phyloP scores from a whole-genome alignment of 2,329 filamentous ascomycete genomes.

The Fusarium sterilihyphosum region DNA sequence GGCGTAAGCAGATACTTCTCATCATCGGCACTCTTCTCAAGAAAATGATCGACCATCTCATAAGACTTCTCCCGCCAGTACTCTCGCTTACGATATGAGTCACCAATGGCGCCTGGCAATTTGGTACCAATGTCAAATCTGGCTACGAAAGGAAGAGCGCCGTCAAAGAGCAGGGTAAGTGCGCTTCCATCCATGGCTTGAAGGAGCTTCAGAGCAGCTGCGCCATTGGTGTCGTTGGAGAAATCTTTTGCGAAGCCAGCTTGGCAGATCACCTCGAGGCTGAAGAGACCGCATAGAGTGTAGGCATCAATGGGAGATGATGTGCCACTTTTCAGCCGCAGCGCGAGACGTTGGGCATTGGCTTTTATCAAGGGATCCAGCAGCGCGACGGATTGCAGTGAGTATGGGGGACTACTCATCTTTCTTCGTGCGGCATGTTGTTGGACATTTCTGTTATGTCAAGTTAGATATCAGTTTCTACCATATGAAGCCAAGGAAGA shows the following conservation, averaged over 20 bases:
- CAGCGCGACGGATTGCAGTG: background rate
- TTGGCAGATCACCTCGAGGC: background rate
- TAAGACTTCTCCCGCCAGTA: background rate
- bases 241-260: background rate
- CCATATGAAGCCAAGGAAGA: accelerated
- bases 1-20: background rate
- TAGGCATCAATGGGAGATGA: background rate
- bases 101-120: background rate
- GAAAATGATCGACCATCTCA: background rate
- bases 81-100: background rate
- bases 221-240: background rate
- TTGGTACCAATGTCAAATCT: background rate
- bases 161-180: background rate
- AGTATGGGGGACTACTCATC: background rate
- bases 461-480: background rate
- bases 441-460: accelerated
- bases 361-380: accelerated
- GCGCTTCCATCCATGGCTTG: background rate
- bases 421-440: background rate
- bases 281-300: background rate
- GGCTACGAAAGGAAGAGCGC: background rate
- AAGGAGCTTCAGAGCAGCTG: background rate
- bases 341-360: background rate
- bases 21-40: background rate
- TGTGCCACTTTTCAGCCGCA: accelerated